These are phyloP conservation scores for Globisporangium heterothallicum DNA, from an alignment of 352 stramenopile genomes.

Conservation along the genomic window DNA sequence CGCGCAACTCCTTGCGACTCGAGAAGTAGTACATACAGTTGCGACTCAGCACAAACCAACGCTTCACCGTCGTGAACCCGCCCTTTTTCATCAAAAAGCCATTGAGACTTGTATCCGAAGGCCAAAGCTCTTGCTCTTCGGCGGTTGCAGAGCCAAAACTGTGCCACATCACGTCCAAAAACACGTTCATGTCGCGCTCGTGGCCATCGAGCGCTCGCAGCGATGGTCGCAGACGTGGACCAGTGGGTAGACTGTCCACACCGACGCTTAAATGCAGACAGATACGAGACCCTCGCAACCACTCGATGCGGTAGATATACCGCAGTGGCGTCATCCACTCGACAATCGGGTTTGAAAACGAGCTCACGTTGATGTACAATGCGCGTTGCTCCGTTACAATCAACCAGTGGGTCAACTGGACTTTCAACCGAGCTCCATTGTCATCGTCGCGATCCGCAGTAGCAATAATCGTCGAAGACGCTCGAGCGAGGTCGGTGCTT, in stretches of 20 bases:
- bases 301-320: slow-evolving; percentile 83
- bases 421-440: slow-evolving; percentile 37
- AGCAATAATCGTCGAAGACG: slow-evolving; percentile 2
- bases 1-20: slow-evolving; percentile 67
- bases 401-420: slow-evolving; percentile 79
- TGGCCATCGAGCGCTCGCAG: slow-evolving; percentile 68
- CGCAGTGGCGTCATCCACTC: slow-evolving; percentile 88
- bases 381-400: slow-evolving; percentile 85
- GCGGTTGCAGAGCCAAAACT: slow-evolving; percentile 77
- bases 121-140: slow-evolving; percentile 85
- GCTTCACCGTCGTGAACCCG: slow-evolving; percentile 71
- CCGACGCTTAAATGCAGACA: slow-evolving; percentile 78
- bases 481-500: neutral
- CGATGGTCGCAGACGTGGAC: slow-evolving; percentile 61
- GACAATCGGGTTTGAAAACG: slow-evolving; percentile 66
- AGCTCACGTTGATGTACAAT: slow-evolving; percentile 83
- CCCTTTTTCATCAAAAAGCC: slow-evolving; percentile 81
- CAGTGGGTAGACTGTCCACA: slow-evolving; percentile 80
- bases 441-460: slow-evolving; percentile 27
- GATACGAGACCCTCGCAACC: slow-evolving; percentile 53
- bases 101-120: slow-evolving; percentile 85
- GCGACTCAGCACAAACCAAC: slow-evolving; percentile 85
- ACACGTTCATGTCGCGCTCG: slow-evolving; percentile 83
- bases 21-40: slow-evolving; percentile 89
- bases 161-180: slow-evolving; percentile 85